Conservation (phyloP, 805 yeast species). For the Metschnikowia dekortorum region DNA sequence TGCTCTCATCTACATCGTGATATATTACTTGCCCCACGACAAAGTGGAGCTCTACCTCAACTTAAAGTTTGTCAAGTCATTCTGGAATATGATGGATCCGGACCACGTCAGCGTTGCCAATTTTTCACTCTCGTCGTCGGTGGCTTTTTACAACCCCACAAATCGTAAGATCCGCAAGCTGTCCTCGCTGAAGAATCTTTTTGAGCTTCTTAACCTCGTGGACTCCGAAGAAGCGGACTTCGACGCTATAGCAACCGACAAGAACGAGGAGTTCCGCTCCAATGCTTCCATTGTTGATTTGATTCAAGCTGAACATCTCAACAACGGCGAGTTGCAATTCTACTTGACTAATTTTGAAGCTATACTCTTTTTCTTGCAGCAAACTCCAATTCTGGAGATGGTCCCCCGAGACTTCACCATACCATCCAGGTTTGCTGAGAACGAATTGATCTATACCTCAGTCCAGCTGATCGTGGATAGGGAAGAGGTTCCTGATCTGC, state of each 20-base stretch:
- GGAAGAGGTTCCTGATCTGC: constrained; percentile 1
- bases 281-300: constrained; percentile 29
- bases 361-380: constrained; percentile 32
- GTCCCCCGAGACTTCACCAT: constrained; percentile 8
- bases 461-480: constrained; percentile 22
- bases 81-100: constrained; percentile 31
- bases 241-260: constrained; percentile 1
- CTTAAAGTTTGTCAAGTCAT: constrained; percentile 34
- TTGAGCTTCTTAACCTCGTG: constrained; percentile 6
- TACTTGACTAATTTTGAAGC: constrained; percentile 43
- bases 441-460: constrained; percentile 20
- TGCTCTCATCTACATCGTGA: constrained; percentile 32
- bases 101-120: constrained; percentile 18
- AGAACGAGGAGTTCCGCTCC: constrained; percentile 19
- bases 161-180: constrained; percentile 8
- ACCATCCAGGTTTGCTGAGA: constrained; percentile 6
- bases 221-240: constrained; percentile 1
- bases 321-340: constrained; percentile 36
- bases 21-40: constrained; percentile 24
- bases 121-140: constrained; percentile 11
- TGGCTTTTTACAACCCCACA: constrained; percentile 14
- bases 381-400: constrained; percentile 31
- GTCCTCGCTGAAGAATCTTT: constrained; percentile 6
- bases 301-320: constrained; percentile 25
- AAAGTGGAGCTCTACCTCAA: constrained; percentile 30